These are phyloP conservation scores for Magnusiomyces suaveolens DNA, from an alignment of 1,139 yeast species.

Conservation along the genomic window DNA sequence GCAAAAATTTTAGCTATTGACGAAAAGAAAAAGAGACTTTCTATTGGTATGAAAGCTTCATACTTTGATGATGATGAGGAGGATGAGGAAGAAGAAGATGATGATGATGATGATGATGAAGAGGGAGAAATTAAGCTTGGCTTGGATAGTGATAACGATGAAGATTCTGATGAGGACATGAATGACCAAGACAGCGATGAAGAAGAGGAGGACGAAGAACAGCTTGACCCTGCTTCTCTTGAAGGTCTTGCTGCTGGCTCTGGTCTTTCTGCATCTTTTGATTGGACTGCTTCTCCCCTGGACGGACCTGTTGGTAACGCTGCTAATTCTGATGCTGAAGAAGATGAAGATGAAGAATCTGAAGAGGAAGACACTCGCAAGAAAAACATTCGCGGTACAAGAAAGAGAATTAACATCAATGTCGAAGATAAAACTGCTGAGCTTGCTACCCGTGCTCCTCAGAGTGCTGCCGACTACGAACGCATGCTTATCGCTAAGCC, in stretches of 20 bases:
- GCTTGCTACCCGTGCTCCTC: conserved; percentile 72
- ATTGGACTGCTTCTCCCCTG: conserved; percentile 85
- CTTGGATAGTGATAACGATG: conserved; percentile 12
- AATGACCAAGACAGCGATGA: conserved; percentile 20
- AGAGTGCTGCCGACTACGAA: conserved; percentile 84
- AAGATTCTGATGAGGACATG: conserved; percentile 27
- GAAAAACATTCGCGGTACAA: conserved; percentile 27
- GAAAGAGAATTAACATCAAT: conserved; percentile 36
- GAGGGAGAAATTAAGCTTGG: conserved; percentile 25
- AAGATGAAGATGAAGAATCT: conserved; percentile 32
- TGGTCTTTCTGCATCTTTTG: conserved; percentile 82
- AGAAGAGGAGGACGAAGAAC: conserved; percentile 17
- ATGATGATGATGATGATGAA: conserved; percentile 21
- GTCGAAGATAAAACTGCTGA: conserved; percentile 80
- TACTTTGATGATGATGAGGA: conserved; percentile 48
- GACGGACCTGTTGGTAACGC: conserved; percentile 38
- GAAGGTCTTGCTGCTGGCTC: conserved; percentile 22
- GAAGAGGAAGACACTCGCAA: conserved; percentile 23
- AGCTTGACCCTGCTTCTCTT: conserved; percentile 12
- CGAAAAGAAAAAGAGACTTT: conserved; percentile 56
- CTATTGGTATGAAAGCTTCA: conserved; percentile 91
- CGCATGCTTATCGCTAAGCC: conserved; percentile 86
- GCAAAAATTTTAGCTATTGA: conserved; percentile 65
- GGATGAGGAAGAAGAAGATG: conserved; percentile 33
- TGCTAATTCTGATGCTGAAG: conserved; percentile 37